Evolutionary conservation across 2,329 filamentous ascomycete genomes (phyloP).

Genomic region (Torrubiella hemipterigena): DNA sequence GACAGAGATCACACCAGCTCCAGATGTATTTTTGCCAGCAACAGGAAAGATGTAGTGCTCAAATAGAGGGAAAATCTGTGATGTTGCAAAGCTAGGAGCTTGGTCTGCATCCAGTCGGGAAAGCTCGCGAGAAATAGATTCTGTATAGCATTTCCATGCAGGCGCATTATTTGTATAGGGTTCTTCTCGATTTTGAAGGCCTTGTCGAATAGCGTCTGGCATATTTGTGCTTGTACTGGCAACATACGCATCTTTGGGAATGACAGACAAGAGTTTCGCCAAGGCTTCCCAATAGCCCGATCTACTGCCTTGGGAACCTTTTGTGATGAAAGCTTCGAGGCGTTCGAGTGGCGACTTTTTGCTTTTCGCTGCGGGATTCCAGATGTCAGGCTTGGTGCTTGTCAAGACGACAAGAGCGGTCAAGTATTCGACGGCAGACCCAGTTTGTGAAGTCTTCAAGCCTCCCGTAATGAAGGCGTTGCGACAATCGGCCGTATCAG

Average conservation of each 20-base stretch:
- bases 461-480: constrained; percentile 59
- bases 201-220: constrained; percentile 54
- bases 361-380: constrained; percentile 45
- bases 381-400: constrained; percentile 51
- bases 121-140: constrained; percentile 43
- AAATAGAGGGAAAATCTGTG: constrained; percentile 41
- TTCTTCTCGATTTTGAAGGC: constrained; percentile 65
- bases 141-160: constrained; percentile 68
- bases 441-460: constrained; percentile 58
- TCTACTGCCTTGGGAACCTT: constrained; percentile 70
- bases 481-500: constrained; percentile 37
- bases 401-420: constrained; percentile 58
- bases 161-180: constrained; percentile 51
- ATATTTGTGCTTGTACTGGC: constrained; percentile 46
- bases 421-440: constrained; percentile 62
- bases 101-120: constrained; percentile 31
- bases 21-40: constrained; percentile 21
- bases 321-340: constrained; percentile 62
- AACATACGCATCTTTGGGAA: constrained; percentile 35
- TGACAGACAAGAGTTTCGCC: constrained; percentile 45
- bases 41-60: constrained; percentile 39
- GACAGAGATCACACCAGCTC: constrained; percentile 11
- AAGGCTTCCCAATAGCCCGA: constrained; percentile 63
- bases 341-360: constrained; percentile 42
- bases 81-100: constrained; percentile 29